Conservation (phyloP, 163 green algal genomes). For the Scenedesmus sp. region DNA sequence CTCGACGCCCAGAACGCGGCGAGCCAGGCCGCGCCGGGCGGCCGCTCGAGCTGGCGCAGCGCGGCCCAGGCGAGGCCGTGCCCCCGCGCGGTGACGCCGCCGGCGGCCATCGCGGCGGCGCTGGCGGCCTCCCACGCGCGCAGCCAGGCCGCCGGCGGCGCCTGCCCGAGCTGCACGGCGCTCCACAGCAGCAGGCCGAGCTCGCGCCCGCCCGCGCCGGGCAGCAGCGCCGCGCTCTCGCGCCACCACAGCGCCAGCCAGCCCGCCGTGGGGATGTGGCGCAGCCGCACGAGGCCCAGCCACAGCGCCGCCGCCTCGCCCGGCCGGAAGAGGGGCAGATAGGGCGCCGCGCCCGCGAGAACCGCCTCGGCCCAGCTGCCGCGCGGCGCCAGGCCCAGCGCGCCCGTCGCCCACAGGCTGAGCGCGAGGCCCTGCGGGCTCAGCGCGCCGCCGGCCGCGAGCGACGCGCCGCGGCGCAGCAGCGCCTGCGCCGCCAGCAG, state of each 20-base stretch:
- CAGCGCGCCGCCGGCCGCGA: conserved; percentile 4
- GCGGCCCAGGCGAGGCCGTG: conserved; percentile 23
- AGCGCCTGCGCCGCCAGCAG: neutral
- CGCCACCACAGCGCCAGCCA: conserved; percentile 34
- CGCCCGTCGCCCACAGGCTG: conserved; percentile 11
- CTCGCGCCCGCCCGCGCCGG: conserved; percentile 6
- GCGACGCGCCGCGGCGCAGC: neutral
- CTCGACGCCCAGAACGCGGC: conserved; percentile 17
- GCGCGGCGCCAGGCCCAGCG: neutral
- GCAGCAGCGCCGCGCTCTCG: neutral
- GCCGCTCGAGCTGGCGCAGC: conserved; percentile 9
- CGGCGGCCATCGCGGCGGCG: neutral
- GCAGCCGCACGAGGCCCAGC: conserved; percentile 19
- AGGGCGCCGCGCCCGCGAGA: conserved; percentile 1
- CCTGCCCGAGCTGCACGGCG: conserved; percentile 32
- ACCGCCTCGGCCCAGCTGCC: conserved; percentile 3
- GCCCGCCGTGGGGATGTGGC: conserved; percentile 12
- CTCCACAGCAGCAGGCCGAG: conserved; percentile 31
- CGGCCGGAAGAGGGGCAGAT: conserved; percentile 30
- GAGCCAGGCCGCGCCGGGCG: conserved; percentile 4
- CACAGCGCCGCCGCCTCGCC: conserved; percentile 8
- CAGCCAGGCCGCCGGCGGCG: conserved; percentile 19
- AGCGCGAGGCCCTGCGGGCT: conserved; percentile 37
- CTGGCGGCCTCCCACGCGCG: neutral
- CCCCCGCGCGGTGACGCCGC: conserved; percentile 7